Evolutionary conservation across 1,139 yeast species (phyloP).

Genomic region (Pichia sp.): DNA sequence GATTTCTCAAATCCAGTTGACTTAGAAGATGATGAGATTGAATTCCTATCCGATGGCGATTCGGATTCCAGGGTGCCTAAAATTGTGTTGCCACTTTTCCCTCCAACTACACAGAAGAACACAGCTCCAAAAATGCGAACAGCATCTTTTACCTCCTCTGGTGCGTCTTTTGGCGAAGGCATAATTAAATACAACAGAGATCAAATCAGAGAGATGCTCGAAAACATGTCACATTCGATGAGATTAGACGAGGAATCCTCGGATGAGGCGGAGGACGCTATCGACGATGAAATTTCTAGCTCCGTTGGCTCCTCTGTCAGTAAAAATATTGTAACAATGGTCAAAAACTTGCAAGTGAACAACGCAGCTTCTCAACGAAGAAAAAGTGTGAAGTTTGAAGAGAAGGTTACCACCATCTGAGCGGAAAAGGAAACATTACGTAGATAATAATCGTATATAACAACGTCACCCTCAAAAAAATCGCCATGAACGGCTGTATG

Average conservation of each 20-base stretch:
- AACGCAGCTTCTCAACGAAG: conserved; percentile 19
- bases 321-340: conserved; percentile 12
- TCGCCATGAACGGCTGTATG: background rate
- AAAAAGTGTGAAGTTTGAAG: conserved; percentile 31
- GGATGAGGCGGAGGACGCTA: conserved; percentile 15
- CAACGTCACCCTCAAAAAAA: background rate
- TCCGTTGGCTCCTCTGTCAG: conserved; percentile 5
- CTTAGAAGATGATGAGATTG: conserved; percentile 19
- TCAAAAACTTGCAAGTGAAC: conserved; percentile 22
- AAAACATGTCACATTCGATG: conserved; percentile 20
- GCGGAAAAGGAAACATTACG: background rate
- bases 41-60: conserved; percentile 12
- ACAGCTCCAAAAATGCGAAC: conserved; percentile 9
- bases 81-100: conserved; percentile 15
- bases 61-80: conserved; percentile 12
- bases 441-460: background rate
- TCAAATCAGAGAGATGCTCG: conserved; percentile 32
- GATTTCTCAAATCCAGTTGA: conserved; percentile 24
- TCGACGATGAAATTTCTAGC: conserved; percentile 10
- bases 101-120: background rate
- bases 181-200: conserved; percentile 32
- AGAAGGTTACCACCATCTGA: conserved; percentile 9
- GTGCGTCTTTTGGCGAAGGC: conserved; percentile 34
- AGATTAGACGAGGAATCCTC: conserved; percentile 19
- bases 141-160: conserved; percentile 33